Conservation (phyloP, 2,329 filamentous ascomycete species). For the Talaromyces sp. region DNA sequence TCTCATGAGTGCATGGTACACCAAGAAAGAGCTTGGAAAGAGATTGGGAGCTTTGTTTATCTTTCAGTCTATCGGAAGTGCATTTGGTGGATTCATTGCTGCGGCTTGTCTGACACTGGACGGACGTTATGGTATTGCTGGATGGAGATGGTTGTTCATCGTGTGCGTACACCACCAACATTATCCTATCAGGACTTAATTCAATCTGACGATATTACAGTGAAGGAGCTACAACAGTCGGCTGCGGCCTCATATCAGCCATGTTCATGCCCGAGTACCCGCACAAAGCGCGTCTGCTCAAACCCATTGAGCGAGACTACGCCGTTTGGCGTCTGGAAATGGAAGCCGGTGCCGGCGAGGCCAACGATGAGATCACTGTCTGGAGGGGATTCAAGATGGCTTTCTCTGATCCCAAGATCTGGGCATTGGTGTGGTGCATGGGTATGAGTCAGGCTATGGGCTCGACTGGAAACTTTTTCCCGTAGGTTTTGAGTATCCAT, state of each 20-base stretch:
- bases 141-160: slow-evolving; percentile 52
- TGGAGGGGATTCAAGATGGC: slow-evolving; percentile 27
- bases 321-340: slow-evolving; percentile 40
- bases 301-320: slow-evolving; percentile 36
- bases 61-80: slow-evolving; percentile 41
- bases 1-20: slow-evolving; percentile 66
- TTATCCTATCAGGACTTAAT: too few species aligned
- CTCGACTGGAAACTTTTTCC: too few species aligned
- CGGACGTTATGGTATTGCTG: slow-evolving; percentile 38
- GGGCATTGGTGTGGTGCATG: too few species aligned
- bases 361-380: slow-evolving; percentile 30
- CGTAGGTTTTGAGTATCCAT: too few species aligned
- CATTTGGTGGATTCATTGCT: slow-evolving; percentile 41
- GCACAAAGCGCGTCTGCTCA: slow-evolving; percentile 35
- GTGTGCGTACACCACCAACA: not conserved
- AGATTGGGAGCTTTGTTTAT: slow-evolving; percentile 39
- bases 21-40: slow-evolving; percentile 29
- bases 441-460: too few species aligned
- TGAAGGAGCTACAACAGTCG: slow-evolving; percentile 34
- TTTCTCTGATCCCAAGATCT: slow-evolving; percentile 37
- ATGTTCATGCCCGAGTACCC: slow-evolving; percentile 58
- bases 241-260: slow-evolving; percentile 50
- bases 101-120: slow-evolving; percentile 32
- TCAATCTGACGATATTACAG: slow-evolving; percentile 22
- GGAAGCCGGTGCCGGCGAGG: slow-evolving; percentile 40